Conservation (phyloP, 2,329 filamentous ascomycete genomes). For the Cryphonectria nitschkei region DNA sequence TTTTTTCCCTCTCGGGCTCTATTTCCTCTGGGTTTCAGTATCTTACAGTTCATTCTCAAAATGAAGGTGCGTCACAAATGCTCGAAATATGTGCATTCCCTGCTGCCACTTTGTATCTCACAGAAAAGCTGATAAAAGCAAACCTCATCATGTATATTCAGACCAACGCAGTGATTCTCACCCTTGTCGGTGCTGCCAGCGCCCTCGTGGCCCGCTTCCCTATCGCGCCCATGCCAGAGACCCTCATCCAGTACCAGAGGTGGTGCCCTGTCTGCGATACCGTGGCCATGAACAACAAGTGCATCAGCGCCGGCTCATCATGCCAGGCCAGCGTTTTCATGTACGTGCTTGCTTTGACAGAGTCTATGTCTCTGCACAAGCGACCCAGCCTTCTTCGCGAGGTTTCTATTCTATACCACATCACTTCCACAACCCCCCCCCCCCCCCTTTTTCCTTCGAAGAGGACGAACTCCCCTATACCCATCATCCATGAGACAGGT, state of each 20-base stretch:
- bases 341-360: slow-evolving; percentile 12
- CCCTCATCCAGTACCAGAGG: slow-evolving; percentile 28
- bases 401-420: not conserved
- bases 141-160: not conserved
- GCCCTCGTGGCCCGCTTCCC: slow-evolving; percentile 23
- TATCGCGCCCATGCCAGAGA: slow-evolving; percentile 6
- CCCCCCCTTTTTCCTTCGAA: too few species aligned
- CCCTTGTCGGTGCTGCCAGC: slow-evolving; percentile 27
- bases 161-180: slow-evolving; percentile 25
- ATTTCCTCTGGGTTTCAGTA: not conserved
- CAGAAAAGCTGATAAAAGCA: not conserved
- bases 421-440: not conserved
- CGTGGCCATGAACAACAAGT: slow-evolving; percentile 26
- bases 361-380: not conserved
- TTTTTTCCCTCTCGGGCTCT: slow-evolving; percentile 9
- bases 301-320: slow-evolving; percentile 9
- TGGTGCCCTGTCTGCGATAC: slow-evolving; percentile 29
- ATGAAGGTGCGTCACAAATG: slow-evolving; percentile 21
- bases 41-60: not conserved
- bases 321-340: slow-evolving; percentile 23
- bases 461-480: not conserved
- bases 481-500: not conserved
- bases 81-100: not conserved
- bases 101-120: not conserved
- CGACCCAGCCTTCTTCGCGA: not conserved